Evolutionary conservation across 1,139 yeast genomes (phyloP).

Genomic region (Blastobotrys illinoisensis): DNA sequence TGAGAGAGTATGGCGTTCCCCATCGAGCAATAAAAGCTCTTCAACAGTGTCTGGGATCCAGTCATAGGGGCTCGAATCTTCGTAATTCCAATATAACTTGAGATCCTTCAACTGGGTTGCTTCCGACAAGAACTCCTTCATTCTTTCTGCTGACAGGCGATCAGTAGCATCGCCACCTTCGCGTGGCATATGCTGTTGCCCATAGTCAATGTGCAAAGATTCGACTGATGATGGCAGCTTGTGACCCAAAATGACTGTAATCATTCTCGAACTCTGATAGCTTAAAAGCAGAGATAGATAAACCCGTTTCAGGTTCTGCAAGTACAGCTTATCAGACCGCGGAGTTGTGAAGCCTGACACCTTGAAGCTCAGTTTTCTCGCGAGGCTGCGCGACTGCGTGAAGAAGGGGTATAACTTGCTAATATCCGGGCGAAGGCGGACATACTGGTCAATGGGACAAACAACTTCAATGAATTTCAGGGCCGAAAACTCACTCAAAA

Average conservation of each 20-base stretch:
- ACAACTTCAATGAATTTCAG: neutral
- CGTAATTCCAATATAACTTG: conserved; percentile 1
- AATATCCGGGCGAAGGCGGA: neutral
- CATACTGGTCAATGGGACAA: neutral
- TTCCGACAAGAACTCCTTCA: neutral
- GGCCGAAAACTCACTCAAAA: neutral
- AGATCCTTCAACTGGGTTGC: neutral
- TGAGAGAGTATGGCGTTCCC: neutral
- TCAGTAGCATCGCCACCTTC: neutral
- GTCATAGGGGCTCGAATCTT: neutral
- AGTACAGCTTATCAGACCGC: neutral
- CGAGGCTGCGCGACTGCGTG: neutral
- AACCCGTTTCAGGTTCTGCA: neutral
- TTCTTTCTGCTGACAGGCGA: neutral
- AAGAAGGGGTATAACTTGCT: neutral
- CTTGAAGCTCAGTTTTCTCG: neutral
- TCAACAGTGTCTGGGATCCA: conserved; percentile 5
- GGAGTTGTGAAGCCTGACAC: neutral
- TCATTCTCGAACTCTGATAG: neutral
- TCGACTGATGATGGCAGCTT: neutral
- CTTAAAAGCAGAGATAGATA: neutral
- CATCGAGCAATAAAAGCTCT: conserved; percentile 3
- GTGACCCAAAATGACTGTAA: neutral
- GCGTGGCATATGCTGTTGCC: conserved; percentile 2
- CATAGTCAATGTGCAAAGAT: neutral